Percentiles rank a stretch among this genome's conserved stretches.
Conservation (phyloP, 176 grass and related monocot species). For the Typha latifolia region DNA sequence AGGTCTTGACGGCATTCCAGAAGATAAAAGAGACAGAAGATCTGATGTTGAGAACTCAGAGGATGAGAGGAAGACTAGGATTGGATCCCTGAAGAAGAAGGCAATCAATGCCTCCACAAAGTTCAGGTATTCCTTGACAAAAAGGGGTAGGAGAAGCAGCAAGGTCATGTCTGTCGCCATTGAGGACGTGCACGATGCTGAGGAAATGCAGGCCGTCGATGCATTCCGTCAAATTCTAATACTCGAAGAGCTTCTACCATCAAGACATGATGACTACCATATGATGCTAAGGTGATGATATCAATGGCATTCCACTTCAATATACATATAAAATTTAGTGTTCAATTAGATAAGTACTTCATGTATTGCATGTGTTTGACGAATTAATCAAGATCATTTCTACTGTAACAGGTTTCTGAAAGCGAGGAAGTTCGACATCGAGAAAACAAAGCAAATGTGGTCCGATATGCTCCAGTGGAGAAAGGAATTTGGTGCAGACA, state of each 20-base stretch:
- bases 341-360: too few species aligned
- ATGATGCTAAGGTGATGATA: conserved; percentile 72
- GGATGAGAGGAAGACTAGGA: conserved; percentile 36
- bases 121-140: conserved; percentile 59
- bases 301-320: too few species aligned
- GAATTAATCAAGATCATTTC: background rate
- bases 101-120: conserved; percentile 84
- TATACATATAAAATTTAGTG: too few species aligned
- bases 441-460: conserved; percentile 54
- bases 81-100: conserved; percentile 53
- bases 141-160: conserved; percentile 76
- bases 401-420: conserved; percentile 32
- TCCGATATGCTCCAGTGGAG: conserved; percentile 52
- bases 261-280: conserved; percentile 96
- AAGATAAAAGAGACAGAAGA: background rate
- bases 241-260: conserved; percentile 89
- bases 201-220: conserved; percentile 84
- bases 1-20: conserved; percentile 23
- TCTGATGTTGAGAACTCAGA: conserved; percentile 9
- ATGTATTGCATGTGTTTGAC: background rate
- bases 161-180: conserved; percentile 92
- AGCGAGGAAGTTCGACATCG: conserved; percentile 47
- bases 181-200: conserved; percentile 81
- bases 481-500: conserved; percentile 47
- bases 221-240: conserved; percentile 90